Base-by-base conservation (phyloP, 2,329 filamentous ascomycete species). In the Calcarisporium arbuscula region DNA sequence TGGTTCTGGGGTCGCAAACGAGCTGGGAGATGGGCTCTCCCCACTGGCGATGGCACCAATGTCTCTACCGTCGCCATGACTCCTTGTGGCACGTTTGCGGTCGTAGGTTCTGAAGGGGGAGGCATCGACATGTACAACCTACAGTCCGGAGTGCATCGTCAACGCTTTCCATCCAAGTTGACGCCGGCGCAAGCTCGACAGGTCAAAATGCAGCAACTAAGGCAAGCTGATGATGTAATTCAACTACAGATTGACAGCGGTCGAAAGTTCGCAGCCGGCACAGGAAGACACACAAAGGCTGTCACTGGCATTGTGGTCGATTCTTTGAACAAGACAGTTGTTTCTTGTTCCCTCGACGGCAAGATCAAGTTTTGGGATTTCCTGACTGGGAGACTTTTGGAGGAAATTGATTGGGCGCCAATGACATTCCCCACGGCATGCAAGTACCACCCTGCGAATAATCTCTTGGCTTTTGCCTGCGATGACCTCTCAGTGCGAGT, bases 281-380 rank as follows among this genome's bases (percentile, higher is more conserved):
- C 78, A 30, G 84, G 84, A 15, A 88, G 81, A 48, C 92, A 98
- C 58, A 83, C 73, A 3, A 81, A 82, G 49, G 72, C 85, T 3
- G 77, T 98, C 5, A 95, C 90, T 2, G 94, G 92, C 2, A 67
- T 98, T 26, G 72, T 86, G 17, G 78, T 96, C 12, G 90, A 98
- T 61, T 81, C 79, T n/a, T 70, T 96, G 57, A 95, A 95, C 60
- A 85, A 82, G 44, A 77, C 74, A 14, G 70, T 96, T 32, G 78
- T 95, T 28, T 94, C 88, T 41, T 94, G 88, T 54, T 83, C 86
- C 3, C 64, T 88, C 11, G 92, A 98, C 57, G 92, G 92, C 20
- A 94, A 83, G 58, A 73, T 96, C 49, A 96, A 95, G 65, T 96
- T 98, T 56, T 98, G 94, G 94, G 85, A 94, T 45, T 94, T 98